Conservation (phyloP, 768 basidiomycete genomes). For the Tricholomella constricta region DNA sequence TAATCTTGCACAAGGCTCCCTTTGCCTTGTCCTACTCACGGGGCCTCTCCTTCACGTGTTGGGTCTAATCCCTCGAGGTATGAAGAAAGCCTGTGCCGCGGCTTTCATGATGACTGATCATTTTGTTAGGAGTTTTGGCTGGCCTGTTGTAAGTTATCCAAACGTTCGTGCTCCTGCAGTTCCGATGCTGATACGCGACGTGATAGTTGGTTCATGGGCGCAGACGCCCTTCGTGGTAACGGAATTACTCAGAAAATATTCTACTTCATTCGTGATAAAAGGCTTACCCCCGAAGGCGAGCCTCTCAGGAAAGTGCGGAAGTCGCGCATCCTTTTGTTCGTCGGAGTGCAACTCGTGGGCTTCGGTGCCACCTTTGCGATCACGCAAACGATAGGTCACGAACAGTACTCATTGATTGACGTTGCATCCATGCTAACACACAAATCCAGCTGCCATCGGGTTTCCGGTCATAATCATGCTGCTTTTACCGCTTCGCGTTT, state of each 20-base stretch:
- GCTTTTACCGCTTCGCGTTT: slow-evolving; percentile 74
- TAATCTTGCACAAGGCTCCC: slow-evolving; percentile 80
- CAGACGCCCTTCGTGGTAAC: slow-evolving; percentile 75
- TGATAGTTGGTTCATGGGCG: slow-evolving; percentile 88
- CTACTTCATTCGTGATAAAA: slow-evolving; percentile 74
- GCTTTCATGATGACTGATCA: background rate
- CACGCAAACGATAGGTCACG: slow-evolving; percentile 81
- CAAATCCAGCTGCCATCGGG: slow-evolving; percentile 72
- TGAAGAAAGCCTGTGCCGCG: slow-evolving; percentile 6
- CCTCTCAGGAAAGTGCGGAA: slow-evolving; percentile 76
- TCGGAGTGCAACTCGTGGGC: slow-evolving; percentile 73
- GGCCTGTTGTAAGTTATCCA: slow-evolving; percentile 76
- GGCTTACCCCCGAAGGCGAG: slow-evolving; percentile 61
- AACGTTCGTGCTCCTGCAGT: background rate
- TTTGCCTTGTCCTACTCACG: slow-evolving; percentile 79
- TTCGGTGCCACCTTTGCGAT: slow-evolving; percentile 91
- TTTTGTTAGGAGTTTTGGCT: slow-evolving; percentile 62
- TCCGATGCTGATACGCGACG: background rate
- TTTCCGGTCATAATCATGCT: slow-evolving; percentile 89
- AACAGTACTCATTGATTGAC: slow-evolving; percentile 20
- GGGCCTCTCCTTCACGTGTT: slow-evolving; percentile 83
- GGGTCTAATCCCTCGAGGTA: slow-evolving; percentile 75
- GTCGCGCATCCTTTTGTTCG: slow-evolving; percentile 70
- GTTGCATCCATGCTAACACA: slow-evolving; percentile 27
- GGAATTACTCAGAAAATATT: slow-evolving; percentile 83